Conservation (phyloP, 2,329 filamentous ascomycete genomes). For the Thermomyces lanuginosus region DNA sequence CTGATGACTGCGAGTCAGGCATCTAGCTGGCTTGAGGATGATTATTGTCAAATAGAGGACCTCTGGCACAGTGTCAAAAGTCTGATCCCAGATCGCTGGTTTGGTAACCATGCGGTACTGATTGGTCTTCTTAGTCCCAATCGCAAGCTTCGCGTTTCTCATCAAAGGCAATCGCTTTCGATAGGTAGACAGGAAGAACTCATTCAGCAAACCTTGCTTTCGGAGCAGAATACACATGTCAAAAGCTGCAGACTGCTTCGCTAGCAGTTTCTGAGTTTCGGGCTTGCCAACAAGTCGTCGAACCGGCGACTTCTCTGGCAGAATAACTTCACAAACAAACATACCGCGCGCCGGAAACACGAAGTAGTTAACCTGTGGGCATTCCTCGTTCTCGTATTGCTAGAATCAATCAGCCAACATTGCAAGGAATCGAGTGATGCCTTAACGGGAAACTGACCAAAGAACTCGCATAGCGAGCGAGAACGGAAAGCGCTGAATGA, state of each 20-base stretch:
- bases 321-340: constrained; percentile 60
- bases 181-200: constrained; percentile 57
- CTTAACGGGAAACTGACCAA: constrained; percentile 31
- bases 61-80: constrained; percentile 30
- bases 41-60: constrained; percentile 48
- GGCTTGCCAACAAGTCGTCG: constrained; percentile 46
- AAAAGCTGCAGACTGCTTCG: constrained; percentile 81
- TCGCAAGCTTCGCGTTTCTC: constrained; percentile 71
- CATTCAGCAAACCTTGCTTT: constrained; percentile 50
- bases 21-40: constrained; percentile 38
- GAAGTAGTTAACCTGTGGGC: constrained; percentile 42
- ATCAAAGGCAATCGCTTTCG: constrained; percentile 57
- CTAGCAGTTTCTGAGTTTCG: constrained; percentile 53
- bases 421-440: neutral
- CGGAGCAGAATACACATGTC: constrained; percentile 58
- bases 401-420: constrained; percentile 10
- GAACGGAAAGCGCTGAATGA: constrained; percentile 51
- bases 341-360: constrained; percentile 39
- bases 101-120: constrained; percentile 67
- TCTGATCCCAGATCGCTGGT: constrained; percentile 52
- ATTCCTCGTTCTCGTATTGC: constrained; percentile 33
- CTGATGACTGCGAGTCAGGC: constrained; percentile 42
- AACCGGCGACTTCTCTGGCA: constrained; percentile 61
- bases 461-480: constrained; percentile 58
- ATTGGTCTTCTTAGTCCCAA: constrained; percentile 60